Base-by-base conservation (phyloP, 164 flowering plant genomes). In the Tinospora cordifolia region DNA sequence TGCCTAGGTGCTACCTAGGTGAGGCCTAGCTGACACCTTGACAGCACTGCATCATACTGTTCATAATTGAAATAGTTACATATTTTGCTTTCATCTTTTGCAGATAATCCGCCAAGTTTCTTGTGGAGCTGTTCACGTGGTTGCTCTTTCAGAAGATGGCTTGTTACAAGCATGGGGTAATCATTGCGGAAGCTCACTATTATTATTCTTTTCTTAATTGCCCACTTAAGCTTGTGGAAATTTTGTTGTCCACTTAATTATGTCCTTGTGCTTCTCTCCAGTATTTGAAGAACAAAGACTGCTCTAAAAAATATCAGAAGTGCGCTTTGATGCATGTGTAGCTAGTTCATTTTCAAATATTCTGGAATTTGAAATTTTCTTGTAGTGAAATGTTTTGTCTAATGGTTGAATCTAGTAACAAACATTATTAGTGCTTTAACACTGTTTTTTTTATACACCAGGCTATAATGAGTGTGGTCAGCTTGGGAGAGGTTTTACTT, bases 401-500 rank as follows among this genome's bases (percentile, higher is more conserved):
- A 22, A 67, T 21, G 40, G 72, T 70, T 75, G 62, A 65, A 15
- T n/a, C 21, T 19, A 54, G 60, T 69, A 57, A 27, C 65, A 62
- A 69, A 27, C 79, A 84, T 82, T 86, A 81, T 76, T 63, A 66
- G 67, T 77, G 51, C 73, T 76, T 63, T 66, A 40, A 78, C 62
- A 72, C 69, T 85, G 74, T 78, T 47, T 67, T 82, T 82, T 71
- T 84, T 76, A 72, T 74, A 75, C 81, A 91, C 78, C 91, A 95
- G 99, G 99, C 81, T 95, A 95, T 81, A 95, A 95, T 85, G 99
- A 95, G 74, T 87, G 72, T 86, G 99, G 98, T 79, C 99, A 95
- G 81, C 99, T 95, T 82, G 99, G 99, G 65, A 87, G 96, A 85
- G 99, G 99, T 78, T 44, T 92, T 84, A 90, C 97, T 74, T 85